These are phyloP conservation scores for Serendipita indica DNA, from an alignment of 768 basidiomycete genomes.

Conservation along the genomic window DNA sequence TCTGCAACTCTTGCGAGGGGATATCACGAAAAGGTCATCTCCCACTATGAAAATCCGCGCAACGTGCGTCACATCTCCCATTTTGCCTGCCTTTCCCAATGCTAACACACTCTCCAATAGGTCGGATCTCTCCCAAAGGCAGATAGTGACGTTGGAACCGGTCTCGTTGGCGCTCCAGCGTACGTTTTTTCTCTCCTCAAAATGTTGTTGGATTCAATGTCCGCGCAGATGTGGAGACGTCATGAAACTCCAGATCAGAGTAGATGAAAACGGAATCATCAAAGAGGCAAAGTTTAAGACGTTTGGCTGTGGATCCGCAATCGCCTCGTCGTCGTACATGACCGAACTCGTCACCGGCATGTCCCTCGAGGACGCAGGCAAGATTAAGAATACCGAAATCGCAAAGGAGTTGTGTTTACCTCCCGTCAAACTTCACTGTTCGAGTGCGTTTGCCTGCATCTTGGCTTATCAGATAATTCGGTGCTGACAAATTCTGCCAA, in stretches of 20 bases:
- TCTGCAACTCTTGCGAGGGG: conserved; percentile 31
- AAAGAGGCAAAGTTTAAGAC: conserved; percentile 99
- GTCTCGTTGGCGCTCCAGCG: conserved; percentile 95
- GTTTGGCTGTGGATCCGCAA: conserved; percentile 96
- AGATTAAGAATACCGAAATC: conserved; percentile 98
- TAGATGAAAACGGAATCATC: conserved; percentile 88
- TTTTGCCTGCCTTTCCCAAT: conserved; percentile 27
- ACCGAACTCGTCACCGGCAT: conserved; percentile 96
- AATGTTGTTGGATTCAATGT: neutral
- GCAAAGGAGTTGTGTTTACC: conserved; percentile 92
- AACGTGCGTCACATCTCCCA: conserved; percentile 47
- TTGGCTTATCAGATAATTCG: conserved; percentile 8
- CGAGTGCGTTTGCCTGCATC: conserved; percentile 41
- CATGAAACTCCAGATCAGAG: conserved; percentile 98
- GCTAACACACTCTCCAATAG: conserved; percentile 52
- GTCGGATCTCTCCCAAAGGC: conserved; percentile 92
- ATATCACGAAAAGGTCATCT: conserved; percentile 94
- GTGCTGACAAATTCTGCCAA: conserved; percentile 15
- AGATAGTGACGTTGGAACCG: conserved; percentile 87
- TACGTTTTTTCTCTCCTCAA: conserved; percentile 28
- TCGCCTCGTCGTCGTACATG: conserved; percentile 96
- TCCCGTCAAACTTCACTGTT: conserved; percentile 91
- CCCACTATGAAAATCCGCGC: conserved; percentile 93
- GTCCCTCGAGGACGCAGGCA: conserved; percentile 82
- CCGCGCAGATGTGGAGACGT: conserved; percentile 78